phyloP scores from a whole-genome alignment of 495 filamentous ascomycete species.

The Annulohypoxylon moriforme region DNA sequence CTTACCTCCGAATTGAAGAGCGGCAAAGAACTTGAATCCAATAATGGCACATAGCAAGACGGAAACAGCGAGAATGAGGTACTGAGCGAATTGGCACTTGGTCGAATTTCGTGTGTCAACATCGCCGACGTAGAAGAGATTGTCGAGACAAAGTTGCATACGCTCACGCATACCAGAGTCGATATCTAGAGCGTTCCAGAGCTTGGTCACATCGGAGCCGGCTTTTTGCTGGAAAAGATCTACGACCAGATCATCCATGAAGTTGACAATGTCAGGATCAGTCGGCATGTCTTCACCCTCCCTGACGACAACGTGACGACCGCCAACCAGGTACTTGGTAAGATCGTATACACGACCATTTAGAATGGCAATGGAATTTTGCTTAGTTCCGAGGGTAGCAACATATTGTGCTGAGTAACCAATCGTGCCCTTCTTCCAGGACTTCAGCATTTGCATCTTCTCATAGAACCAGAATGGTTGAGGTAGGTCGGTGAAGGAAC shows the following conservation, averaged over 20 bases:
- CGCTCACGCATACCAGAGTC: constrained; percentile 62
- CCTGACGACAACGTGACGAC: constrained; percentile 69
- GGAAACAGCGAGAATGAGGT: constrained; percentile 91
- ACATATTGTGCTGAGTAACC: constrained; percentile 87
- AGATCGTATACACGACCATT: constrained; percentile 89
- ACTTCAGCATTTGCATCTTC: constrained; percentile 78
- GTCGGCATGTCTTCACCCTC: constrained; percentile 61
- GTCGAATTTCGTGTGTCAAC: constrained; percentile 91
- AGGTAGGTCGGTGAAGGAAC: constrained; percentile 80
- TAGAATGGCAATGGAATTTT: constrained; percentile 80
- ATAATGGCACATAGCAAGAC: constrained; percentile 84
- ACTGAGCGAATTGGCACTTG: constrained; percentile 87
- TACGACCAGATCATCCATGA: constrained; percentile 82
- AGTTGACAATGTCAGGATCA: constrained; percentile 70
- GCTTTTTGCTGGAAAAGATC: constrained; percentile 79
- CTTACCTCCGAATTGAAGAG: constrained; percentile 91
- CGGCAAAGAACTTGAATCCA: constrained; percentile 95
- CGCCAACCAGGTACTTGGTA: constrained; percentile 83
- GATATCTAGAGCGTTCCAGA: constrained; percentile 78
- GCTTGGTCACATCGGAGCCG: constrained; percentile 83
- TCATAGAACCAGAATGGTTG: constrained; percentile 92
- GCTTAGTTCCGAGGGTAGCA: constrained; percentile 71
- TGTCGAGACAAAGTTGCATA: constrained; percentile 90
- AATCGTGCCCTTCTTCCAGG: constrained; percentile 88
- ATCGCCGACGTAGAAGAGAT: constrained; percentile 94